Percentiles rank a stretch among this genome's conserved stretches.
These are phyloP conservation scores for Ascochyta fabae DNA, from an alignment of 2,329 filamentous ascomycete species.

Conservation along the genomic window DNA sequence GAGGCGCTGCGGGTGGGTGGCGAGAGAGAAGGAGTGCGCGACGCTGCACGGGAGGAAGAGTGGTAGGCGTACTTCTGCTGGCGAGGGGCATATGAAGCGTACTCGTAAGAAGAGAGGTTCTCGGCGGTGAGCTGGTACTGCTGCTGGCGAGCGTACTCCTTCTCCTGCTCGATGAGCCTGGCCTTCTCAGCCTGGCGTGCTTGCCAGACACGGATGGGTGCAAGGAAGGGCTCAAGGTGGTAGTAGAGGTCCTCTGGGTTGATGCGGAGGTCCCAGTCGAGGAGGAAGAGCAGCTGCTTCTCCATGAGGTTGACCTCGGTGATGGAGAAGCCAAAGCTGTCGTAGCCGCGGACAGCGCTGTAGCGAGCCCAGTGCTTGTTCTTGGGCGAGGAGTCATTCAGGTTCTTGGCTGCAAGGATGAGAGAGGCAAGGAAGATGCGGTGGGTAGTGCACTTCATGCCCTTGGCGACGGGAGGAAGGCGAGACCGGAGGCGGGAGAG, in stretches of 20 bases:
- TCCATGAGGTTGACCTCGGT: constrained; percentile 99
- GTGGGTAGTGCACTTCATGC: constrained; percentile 94
- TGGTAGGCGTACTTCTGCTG: constrained; percentile 31
- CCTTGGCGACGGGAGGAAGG: constrained; percentile 92
- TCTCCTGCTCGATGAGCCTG: constrained; percentile 52
- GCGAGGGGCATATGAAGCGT: constrained; percentile 38
- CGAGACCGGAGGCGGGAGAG: constrained; percentile 81
- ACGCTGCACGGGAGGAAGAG: constrained; percentile 47
- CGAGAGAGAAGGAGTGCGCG: constrained; percentile 58
- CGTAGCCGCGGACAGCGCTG: constrained; percentile 75
- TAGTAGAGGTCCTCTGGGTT: constrained; percentile 82
- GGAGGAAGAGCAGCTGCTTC: constrained; percentile 92
- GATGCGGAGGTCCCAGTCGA: constrained; percentile 94
- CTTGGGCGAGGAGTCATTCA: constrained; percentile 98
- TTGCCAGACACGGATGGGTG: constrained; percentile 74
- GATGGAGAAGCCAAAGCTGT: constrained; percentile 86
- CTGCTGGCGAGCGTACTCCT: constrained; percentile 49
- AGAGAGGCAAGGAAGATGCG: constrained; percentile 93
- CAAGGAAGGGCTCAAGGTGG: constrained; percentile 87
- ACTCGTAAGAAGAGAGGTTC: constrained; percentile 39
- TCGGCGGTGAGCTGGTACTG: constrained; percentile 45
- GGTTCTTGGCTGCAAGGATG: constrained; percentile 90
- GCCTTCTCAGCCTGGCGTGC: constrained; percentile 62
- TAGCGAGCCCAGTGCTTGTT: constrained; percentile 99
- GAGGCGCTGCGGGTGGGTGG: constrained; percentile 54